These are phyloP conservation scores for Pythium sp. DNA, from an alignment of 352 stramenopile species.

Conservation along the genomic window DNA sequence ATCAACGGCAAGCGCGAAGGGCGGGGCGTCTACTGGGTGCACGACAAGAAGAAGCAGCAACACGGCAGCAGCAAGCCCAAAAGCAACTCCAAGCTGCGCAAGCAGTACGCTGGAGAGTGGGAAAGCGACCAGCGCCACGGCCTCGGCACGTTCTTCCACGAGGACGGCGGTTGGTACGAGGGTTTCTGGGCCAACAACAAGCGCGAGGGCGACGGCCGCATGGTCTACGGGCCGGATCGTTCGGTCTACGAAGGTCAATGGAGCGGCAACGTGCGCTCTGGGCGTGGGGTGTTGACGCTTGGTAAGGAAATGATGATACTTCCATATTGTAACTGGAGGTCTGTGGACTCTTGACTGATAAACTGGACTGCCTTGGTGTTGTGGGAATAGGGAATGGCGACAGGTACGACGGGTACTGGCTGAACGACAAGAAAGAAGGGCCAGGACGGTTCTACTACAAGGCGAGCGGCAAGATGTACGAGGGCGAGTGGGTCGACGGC, in stretches of 20 bases:
- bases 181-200: slow-evolving; percentile 79
- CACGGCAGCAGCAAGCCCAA: slow-evolving; percentile 32
- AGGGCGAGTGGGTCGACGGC: slow-evolving; percentile 86
- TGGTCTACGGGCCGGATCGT: slow-evolving; percentile 76
- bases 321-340: not conserved
- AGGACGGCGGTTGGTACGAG: slow-evolving; percentile 78
- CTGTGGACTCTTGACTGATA: not conserved
- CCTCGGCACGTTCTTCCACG: slow-evolving; percentile 79
- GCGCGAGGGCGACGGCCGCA: slow-evolving; percentile 69
- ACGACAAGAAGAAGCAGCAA: slow-evolving; percentile 36
- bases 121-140: slow-evolving; percentile 66
- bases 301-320: slow-evolving; percentile 27
- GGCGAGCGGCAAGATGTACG: slow-evolving; percentile 80
- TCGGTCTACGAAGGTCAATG: slow-evolving; percentile 89
- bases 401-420: slow-evolving; percentile 84
- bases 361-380: not conserved
- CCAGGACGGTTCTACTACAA: slow-evolving; percentile 84
- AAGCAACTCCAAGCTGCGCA: slow-evolving; percentile 41
- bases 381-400: slow-evolving; percentile 70
- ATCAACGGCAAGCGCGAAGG: slow-evolving; percentile 77
- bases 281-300: slow-evolving; percentile 60
- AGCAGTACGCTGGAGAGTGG: slow-evolving; percentile 87
- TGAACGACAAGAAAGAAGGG: slow-evolving; percentile 88
- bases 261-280: slow-evolving; percentile 67
- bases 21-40: slow-evolving; percentile 77